Base-by-base conservation (phyloP, 108 stramenopile genomes). In the Skeletonema grethae region DNA sequence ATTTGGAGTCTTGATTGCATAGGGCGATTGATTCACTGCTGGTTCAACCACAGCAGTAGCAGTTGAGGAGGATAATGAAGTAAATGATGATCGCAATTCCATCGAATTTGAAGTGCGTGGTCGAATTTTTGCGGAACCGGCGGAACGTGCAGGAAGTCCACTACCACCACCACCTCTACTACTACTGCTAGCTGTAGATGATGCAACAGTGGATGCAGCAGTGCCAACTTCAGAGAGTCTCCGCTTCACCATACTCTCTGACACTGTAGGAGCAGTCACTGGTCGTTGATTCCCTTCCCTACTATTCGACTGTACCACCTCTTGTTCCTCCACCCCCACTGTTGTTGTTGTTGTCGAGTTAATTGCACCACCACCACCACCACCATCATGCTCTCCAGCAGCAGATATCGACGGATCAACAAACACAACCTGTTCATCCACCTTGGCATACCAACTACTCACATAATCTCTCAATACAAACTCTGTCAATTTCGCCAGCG, bases 381-480 rank as follows among this genome's bases (percentile, higher is more conserved):
- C 10, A 38, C 10, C 36, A 38, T 11, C 36, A 9, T 11, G 10
- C 10, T 1, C 36, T 38, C 41, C 41, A n/a, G 4, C 38, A 39
- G 10, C 0, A 11, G 36, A 38, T 10, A 10, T 11, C 36, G 36
- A 43, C 3, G 73, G 58, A 71, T 70, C 63, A 32, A 24, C 22
- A 63, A 65, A 78, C 6, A 46, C 58, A 31, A 77, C 67, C 24
- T 66, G 65, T 16, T 62, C 72, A 74, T 87, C 88, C 15, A 89
- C 56, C 18, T 60, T 77, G n/a, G 45, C 35, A 74, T 84, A 89
- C 86, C 88, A 87, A 55, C 61, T 65, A 13, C 79, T 67, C n/a
- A 92, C 75, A 82, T 78, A 92, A 75, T 95, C 93, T 50, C 93
- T 50, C 75, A 91, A 74, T 5, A 95, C 65, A 71, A 86, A 87